Percentiles rank a stretch among this genome's conserved stretches.
Evolutionary conservation across 2,329 filamentous ascomycete species (phyloP).

Genomic region (Sarocladiaceae sp.): DNA sequence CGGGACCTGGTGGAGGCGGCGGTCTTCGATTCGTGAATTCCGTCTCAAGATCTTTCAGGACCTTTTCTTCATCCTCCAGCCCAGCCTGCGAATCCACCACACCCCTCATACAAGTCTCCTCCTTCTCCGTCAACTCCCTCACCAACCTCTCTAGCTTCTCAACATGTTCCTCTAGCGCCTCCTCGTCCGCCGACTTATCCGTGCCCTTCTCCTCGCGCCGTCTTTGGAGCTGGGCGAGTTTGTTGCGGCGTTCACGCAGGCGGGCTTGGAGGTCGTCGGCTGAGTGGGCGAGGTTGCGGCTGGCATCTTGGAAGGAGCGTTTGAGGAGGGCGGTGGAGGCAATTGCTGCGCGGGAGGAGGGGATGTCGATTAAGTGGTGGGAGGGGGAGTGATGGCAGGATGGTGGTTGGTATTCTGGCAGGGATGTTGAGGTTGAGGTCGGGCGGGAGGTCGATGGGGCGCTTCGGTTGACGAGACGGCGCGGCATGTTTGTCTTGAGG

Average conservation of each 20-base stretch:
- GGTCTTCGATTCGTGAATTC: constrained; percentile 15
- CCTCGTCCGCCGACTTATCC: constrained; percentile 30
- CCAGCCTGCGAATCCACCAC: constrained; percentile 46
- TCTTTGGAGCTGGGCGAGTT: constrained; percentile 25
- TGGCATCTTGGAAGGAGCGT: constrained; percentile 40
- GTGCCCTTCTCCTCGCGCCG: constrained; percentile 32
- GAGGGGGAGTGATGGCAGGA: constrained; percentile 33
- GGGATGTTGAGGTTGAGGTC: background rate
- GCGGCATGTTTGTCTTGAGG: constrained; percentile 23
- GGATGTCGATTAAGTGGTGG: constrained; percentile 37
- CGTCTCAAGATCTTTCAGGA: constrained; percentile 32
- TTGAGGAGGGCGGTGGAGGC: constrained; percentile 29
- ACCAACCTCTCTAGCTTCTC: constrained; percentile 35
- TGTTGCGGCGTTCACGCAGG: constrained; percentile 29
- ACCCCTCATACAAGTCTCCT: constrained; percentile 42
- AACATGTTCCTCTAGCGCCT: constrained; percentile 34
- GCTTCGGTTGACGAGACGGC: constrained; percentile 25
- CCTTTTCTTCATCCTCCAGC: constrained; percentile 42
- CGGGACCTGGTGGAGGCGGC: no score
- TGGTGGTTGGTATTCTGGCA: constrained; percentile 47
- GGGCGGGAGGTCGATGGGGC: constrained; percentile 12
- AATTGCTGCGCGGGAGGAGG: constrained; percentile 33
- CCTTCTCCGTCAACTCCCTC: constrained; percentile 35
- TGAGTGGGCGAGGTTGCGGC: constrained; percentile 37
- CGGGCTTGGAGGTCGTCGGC: constrained; percentile 48